Conservation (phyloP, 1,284 basidiomycete species). For the Ganoderma leucocontextum region DNA sequence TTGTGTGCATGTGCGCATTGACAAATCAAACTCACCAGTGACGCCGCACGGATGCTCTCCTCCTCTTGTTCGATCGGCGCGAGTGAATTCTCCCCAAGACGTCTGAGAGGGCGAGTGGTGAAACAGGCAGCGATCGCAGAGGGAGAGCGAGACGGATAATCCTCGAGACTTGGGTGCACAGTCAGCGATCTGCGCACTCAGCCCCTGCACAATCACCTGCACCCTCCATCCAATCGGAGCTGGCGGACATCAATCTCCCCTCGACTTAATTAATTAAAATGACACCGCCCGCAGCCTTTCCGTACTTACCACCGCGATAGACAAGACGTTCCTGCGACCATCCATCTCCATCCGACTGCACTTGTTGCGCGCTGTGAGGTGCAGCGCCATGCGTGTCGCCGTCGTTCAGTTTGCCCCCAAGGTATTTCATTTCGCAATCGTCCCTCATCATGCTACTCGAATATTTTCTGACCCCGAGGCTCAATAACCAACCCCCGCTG, state of each 20-base stretch:
- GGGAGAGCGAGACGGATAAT: slow-evolving; percentile 25
- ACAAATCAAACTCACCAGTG: slow-evolving; percentile 10
- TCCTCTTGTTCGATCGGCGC: slow-evolving; percentile 23
- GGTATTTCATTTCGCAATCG: slow-evolving; percentile 41
- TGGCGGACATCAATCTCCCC: background rate
- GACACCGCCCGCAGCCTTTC: background rate
- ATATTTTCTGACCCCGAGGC: background rate
- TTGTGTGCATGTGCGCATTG: slow-evolving; percentile 5
- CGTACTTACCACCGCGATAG: background rate
- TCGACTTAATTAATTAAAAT: slow-evolving; percentile 20
- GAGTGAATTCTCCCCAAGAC: slow-evolving; percentile 15
- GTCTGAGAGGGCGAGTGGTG: background rate
- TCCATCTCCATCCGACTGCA: background rate
- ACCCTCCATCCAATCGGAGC: slow-evolving; percentile 13
- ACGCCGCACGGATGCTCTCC: background rate
- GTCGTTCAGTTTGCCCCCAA: slow-evolving; percentile 70
- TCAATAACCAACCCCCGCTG: background rate
- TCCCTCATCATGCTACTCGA: background rate
- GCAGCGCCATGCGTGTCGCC: slow-evolving; percentile 48
- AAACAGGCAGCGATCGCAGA: background rate
- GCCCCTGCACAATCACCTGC: slow-evolving; percentile 24
- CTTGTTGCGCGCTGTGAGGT: slow-evolving; percentile 5
- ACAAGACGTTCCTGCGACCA: slow-evolving; percentile 16
- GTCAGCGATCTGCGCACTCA: slow-evolving; percentile 12
- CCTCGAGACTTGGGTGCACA: slow-evolving; percentile 24